Conservation (phyloP, 202 grass and related monocot genomes). For the Tripidium arundinaceum region DNA sequence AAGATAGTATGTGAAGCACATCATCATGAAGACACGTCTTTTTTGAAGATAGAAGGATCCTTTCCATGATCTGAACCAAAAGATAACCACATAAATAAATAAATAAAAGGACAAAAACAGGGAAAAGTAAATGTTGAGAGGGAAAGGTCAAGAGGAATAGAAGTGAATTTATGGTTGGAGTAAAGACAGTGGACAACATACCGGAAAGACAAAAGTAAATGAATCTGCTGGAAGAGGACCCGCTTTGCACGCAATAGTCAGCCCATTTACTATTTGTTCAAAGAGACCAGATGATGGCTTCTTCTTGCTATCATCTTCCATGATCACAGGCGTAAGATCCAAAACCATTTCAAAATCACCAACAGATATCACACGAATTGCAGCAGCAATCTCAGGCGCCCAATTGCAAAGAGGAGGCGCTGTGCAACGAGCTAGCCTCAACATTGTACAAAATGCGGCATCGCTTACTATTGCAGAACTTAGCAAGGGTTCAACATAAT, state of each 20-base stretch:
- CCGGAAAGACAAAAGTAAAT: constrained; percentile 95
- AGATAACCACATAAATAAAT: neutral
- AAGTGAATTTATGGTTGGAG: constrained; percentile 12
- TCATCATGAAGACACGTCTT: constrained; percentile 94
- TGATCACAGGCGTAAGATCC: constrained; percentile 51
- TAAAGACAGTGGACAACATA: constrained; percentile 36
- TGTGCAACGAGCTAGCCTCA: constrained; percentile 79
- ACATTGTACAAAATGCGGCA: constrained; percentile 78
- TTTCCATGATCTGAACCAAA: constrained; percentile 70
- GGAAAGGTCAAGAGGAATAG: neutral
- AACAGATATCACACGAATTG: constrained; percentile 57
- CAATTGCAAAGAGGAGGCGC: constrained; percentile 92
- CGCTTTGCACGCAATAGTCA: constrained; percentile 69
- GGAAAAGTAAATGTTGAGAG: neutral
- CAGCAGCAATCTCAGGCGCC: constrained; percentile 89
- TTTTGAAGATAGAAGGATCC: constrained; percentile 73
- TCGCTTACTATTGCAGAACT: constrained; percentile 79
- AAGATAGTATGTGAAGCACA: constrained; percentile 74
- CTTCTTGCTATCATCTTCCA: constrained; percentile 62
- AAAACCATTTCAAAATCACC: constrained; percentile 58
- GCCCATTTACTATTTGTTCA: constrained; percentile 74
- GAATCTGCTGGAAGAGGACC: constrained; percentile 95
- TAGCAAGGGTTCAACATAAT: constrained; percentile 78
- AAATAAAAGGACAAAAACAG: neutral
- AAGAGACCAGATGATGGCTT: constrained; percentile 57